These are phyloP conservation scores for Salix viminalis DNA, from an alignment of 345 rosid genomes.

Conservation along the genomic window DNA sequence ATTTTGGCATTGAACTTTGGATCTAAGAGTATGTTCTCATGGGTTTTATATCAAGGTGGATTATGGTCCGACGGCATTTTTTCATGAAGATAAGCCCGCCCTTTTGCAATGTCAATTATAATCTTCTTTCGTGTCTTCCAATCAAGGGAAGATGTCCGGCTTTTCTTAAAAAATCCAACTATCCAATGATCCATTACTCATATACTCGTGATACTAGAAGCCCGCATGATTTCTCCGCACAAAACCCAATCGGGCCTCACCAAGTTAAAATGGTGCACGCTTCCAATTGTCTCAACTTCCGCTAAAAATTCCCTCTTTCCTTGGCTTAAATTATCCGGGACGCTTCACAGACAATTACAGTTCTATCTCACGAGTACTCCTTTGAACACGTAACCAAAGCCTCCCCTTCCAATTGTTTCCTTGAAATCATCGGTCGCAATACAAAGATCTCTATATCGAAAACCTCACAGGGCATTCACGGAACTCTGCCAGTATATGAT, in stretches of 20 bases:
- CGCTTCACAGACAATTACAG: slow-evolving; percentile 73
- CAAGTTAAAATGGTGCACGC: slow-evolving; percentile 62
- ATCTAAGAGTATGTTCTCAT: slow-evolving; percentile 5
- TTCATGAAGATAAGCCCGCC: slow-evolving; percentile 10
- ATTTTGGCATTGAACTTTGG: slow-evolving; percentile 5
- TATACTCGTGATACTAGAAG: slow-evolving; percentile 13
- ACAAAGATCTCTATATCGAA: slow-evolving; percentile 50
- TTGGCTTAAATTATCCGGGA: slow-evolving; percentile 59
- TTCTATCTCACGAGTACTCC: slow-evolving; percentile 65
- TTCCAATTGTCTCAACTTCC: slow-evolving; percentile 65
- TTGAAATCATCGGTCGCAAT: slow-evolving; percentile 51
- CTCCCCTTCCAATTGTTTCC: slow-evolving; percentile 67
- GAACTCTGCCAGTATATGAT: background rate
- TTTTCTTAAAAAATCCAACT: slow-evolving; percentile 6
- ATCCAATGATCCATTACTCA: slow-evolving; percentile 17
- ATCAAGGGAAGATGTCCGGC: background rate
- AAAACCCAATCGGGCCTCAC: slow-evolving; percentile 3
- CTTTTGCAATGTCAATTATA: background rate
- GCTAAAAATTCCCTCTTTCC: slow-evolving; percentile 64
- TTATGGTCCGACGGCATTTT: slow-evolving; percentile 7
- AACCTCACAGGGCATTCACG: slow-evolving; percentile 42
- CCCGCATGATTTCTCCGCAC: slow-evolving; percentile 5
- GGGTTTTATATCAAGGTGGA: slow-evolving; percentile 16
- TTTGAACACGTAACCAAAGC: slow-evolving; percentile 66
- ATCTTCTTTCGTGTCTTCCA: slow-evolving; percentile 13